A percentile compares a stretch with the other conserved stretches of the same genome.
phyloP scores from a whole-genome alignment of 495 filamentous ascomycete species.

The Penicillium ochrochloron region DNA sequence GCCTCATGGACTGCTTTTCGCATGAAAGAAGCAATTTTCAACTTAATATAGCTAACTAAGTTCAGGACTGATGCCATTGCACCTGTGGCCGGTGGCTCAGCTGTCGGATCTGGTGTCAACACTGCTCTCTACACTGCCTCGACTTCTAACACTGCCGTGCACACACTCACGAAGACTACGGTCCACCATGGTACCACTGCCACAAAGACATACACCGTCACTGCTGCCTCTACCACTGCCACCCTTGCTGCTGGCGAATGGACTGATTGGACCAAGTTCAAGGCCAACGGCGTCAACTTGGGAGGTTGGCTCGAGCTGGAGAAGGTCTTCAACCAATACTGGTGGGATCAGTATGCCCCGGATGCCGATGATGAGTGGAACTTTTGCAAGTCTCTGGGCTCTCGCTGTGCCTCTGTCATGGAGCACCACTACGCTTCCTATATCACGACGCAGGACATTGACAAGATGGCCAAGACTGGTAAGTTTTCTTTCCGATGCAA shows the following conservation, averaged over 20 bases:
- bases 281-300: conserved; percentile 16
- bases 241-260: conserved; percentile 14
- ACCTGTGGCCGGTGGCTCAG: too few relatives aligned
- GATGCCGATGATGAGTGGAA: conserved; percentile 24
- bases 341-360: too few relatives aligned
- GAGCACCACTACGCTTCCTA: conserved; percentile 34
- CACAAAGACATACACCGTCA: too few relatives aligned
- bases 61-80: too few relatives aligned
- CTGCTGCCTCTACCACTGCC: conserved; percentile 8
- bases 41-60: too few relatives aligned
- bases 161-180: too few relatives aligned
- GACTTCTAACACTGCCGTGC: too few relatives aligned
- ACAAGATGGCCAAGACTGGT: conserved; percentile 28
- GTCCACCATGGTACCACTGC: too few relatives aligned
- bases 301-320: conserved; percentile 18
- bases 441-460: conserved; percentile 33
- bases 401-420: too few relatives aligned
- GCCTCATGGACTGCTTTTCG: neutral
- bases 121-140: too few relatives aligned
- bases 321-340: conserved; percentile 13
- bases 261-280: conserved; percentile 22
- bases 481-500: neutral
- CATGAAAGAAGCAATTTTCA: too few relatives aligned
- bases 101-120: too few relatives aligned
- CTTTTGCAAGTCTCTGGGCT: conserved; percentile 19